These are phyloP conservation scores for Ilyonectria robusta DNA, from an alignment of 2,329 filamentous ascomycete species.

Conservation along the genomic window DNA sequence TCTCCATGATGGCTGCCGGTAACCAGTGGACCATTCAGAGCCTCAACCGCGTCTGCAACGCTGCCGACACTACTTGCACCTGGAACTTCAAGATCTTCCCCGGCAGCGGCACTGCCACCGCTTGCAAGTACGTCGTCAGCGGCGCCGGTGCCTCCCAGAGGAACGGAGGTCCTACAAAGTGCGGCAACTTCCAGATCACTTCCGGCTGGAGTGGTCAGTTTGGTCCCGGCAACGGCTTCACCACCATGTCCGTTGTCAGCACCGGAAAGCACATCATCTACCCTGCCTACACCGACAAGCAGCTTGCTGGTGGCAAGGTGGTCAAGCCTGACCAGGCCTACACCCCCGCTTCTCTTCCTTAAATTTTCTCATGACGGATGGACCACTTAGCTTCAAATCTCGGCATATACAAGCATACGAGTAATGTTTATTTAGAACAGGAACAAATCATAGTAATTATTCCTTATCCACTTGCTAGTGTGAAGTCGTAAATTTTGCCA, in stretches of 20 bases:
- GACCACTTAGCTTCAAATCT: background rate
- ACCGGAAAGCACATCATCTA: constrained; percentile 60
- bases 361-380: background rate
- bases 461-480: no score
- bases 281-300: constrained; percentile 66
- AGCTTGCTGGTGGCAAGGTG: constrained; percentile 59
- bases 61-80: constrained; percentile 56
- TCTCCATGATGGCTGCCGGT: constrained; percentile 57
- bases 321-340: constrained; percentile 66
- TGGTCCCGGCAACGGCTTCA: constrained; percentile 66
- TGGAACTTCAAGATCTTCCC: constrained; percentile 62
- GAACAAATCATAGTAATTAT: background rate
- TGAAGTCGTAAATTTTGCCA: no score
- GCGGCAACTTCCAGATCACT: constrained; percentile 65
- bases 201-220: constrained; percentile 70
- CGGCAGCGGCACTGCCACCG: constrained; percentile 55
- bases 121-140: constrained; percentile 49
- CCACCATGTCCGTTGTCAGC: constrained; percentile 64
- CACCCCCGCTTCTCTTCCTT: constrained; percentile 48
- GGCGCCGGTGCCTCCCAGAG: constrained; percentile 52
- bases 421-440: background rate
- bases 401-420: background rate
- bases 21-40: constrained; percentile 59
- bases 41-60: constrained; percentile 57
- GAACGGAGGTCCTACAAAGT: constrained; percentile 57